Conservation (phyloP, 2,329 filamentous ascomycete genomes). For the Ceratocystiopsis sp. region DNA sequence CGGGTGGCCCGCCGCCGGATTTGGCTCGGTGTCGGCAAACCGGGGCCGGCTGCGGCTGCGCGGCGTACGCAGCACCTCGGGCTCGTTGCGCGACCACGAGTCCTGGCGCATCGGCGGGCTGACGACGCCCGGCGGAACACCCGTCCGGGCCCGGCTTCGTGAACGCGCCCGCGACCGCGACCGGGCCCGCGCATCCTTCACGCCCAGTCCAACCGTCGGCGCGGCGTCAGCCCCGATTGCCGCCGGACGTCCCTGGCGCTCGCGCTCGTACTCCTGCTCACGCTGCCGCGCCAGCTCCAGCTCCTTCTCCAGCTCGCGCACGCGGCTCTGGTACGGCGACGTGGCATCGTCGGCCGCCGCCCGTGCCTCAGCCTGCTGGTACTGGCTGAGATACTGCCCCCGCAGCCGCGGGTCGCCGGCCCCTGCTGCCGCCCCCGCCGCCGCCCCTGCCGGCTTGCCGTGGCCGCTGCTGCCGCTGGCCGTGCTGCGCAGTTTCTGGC, state of each 20-base stretch:
- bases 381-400: conserved; percentile 76
- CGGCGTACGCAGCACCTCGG: conserved; percentile 43
- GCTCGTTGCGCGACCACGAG: conserved; percentile 48
- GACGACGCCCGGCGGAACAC: neutral
- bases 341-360: conserved; percentile 9
- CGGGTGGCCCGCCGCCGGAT: too few species aligned
- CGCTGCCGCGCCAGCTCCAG: conserved; percentile 43
- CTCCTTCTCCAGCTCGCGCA: conserved; percentile 66
- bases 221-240: conserved; percentile 8
- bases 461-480: conserved; percentile 25
- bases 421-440: conserved; percentile 11
- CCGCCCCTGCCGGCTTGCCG: neutral
- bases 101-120: conserved; percentile 34
- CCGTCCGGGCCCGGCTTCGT: conserved; percentile 4
- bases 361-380: conserved; percentile 39
- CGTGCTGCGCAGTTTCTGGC: conserved; percentile 40
- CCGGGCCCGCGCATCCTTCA: conserved; percentile 7
- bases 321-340: conserved; percentile 42
- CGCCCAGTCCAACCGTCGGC: neutral
- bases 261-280: conserved; percentile 44
- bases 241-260: conserved; percentile 33
- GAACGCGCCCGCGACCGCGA: conserved; percentile 10
- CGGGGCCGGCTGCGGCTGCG: conserved; percentile 23
- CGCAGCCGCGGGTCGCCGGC: conserved; percentile 45
- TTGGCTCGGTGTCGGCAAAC: conserved; percentile 8